Evolutionary conservation across 2,329 filamentous ascomycete species (phyloP).

Genomic region (Magnaporthiopsis incrustans): DNA sequence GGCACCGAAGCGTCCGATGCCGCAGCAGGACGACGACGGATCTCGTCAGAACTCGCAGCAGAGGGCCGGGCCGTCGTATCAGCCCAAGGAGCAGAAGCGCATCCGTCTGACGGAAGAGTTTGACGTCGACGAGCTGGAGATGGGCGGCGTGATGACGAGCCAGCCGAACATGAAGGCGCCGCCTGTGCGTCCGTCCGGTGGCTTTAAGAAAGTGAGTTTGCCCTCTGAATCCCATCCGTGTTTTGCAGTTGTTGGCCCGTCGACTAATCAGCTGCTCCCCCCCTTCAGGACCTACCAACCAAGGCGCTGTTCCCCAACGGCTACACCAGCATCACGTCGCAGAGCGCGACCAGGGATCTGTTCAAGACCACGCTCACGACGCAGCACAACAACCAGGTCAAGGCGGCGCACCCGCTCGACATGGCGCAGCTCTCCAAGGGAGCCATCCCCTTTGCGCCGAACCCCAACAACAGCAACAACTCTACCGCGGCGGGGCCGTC

Average conservation of each 20-base stretch:
- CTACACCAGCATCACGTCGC: slow-evolving; percentile 40
- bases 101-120: slow-evolving; percentile 68
- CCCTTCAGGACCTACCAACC: slow-evolving; percentile 45
- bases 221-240: background rate
- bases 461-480: too few species aligned
- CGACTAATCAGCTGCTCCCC: background rate
- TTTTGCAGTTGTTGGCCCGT: background rate
- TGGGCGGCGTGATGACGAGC: slow-evolving; percentile 47
- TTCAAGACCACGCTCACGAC: slow-evolving; percentile 59
- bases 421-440: slow-evolving; percentile 83
- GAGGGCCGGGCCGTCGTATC: slow-evolving; percentile 48
- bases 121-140: slow-evolving; percentile 51
- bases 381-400: slow-evolving; percentile 55
- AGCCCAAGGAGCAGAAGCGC: slow-evolving; percentile 67
- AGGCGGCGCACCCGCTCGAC: slow-evolving; percentile 63
- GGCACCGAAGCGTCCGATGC: slow-evolving; percentile 64
- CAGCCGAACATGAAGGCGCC: slow-evolving; percentile 63
- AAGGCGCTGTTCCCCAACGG: slow-evolving; percentile 55
- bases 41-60: slow-evolving; percentile 33
- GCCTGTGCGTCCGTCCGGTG: slow-evolving; percentile 72
- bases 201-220: slow-evolving; percentile 55
- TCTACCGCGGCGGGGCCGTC: slow-evolving; percentile 28
- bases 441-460: slow-evolving; percentile 82
- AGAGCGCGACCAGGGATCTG: slow-evolving; percentile 44
- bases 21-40: slow-evolving; percentile 52